These are phyloP conservation scores for Conticribra weissflogii DNA, from an alignment of 108 stramenopile species.

Conservation along the genomic window DNA sequence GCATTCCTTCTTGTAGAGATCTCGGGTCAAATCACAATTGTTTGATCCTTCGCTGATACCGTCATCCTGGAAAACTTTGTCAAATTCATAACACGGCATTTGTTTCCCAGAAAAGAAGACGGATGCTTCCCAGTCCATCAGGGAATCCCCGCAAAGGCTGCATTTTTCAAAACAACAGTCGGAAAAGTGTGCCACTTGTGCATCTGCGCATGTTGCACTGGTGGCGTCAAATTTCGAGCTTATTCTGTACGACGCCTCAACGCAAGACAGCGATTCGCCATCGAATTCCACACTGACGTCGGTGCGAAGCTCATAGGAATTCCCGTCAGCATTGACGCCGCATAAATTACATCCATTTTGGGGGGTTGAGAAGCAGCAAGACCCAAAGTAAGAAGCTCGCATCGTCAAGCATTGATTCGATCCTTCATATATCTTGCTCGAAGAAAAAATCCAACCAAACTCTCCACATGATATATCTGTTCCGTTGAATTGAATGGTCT, in stretches of 20 bases:
- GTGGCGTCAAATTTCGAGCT: constrained; percentile 16
- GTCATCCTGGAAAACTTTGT: constrained; percentile 24
- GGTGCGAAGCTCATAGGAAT: constrained; percentile 1
- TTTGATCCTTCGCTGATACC: constrained; percentile 15
- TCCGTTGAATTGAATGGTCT: constrained; percentile 22
- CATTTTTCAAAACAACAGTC: constrained; percentile 43
- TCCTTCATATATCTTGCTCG: constrained; percentile 24
- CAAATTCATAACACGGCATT: constrained; percentile 29
- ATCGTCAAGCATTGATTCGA: constrained; percentile 16
- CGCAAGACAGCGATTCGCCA: constrained; percentile 21
- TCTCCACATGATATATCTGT: constrained; percentile 28
- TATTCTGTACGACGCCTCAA: constrained; percentile 1
- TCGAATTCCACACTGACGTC: constrained; percentile 9
- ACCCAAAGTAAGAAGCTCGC: constrained; percentile 22
- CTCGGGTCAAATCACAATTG: constrained; percentile 33
- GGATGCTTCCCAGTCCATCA: constrained; percentile 24
- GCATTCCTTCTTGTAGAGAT: constrained; percentile 22
- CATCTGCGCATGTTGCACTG: constrained; percentile 24
- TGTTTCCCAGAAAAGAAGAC: constrained; percentile 30
- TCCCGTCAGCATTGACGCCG: not conserved
- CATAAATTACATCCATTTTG: constrained; percentile 33
- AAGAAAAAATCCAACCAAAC: constrained; percentile 29
- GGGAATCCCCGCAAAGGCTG: constrained; percentile 27
- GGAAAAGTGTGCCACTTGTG: constrained; percentile 3
- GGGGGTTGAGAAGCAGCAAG: constrained; percentile 18